A percentile compares a stretch with the other conserved stretches of the same genome.
Conservation (phyloP, 2,329 filamentous ascomycete species). For the Beauveria rudraprayagi region DNA sequence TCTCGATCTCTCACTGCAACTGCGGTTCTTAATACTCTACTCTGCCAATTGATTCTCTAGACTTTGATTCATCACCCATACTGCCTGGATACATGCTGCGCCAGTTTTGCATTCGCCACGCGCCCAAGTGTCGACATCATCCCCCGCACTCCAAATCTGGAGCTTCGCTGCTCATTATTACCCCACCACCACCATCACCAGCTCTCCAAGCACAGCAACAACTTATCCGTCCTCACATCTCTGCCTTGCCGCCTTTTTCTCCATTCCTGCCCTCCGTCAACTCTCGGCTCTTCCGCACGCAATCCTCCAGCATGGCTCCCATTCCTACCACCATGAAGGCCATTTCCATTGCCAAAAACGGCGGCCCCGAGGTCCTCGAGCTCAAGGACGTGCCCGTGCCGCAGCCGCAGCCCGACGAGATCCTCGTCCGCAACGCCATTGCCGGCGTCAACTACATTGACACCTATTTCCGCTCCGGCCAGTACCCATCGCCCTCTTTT, state of each 20-base stretch:
- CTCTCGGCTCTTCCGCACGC: background rate
- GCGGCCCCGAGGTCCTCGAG: conserved; percentile 63
- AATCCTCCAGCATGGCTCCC: conserved; percentile 50
- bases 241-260: background rate
- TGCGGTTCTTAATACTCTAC: background rate
- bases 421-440: conserved; percentile 74
- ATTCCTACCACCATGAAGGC: conserved; percentile 66
- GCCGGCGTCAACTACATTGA: conserved; percentile 86
- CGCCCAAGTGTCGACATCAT: background rate
- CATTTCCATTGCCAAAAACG: conserved; percentile 53
- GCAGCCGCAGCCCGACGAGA: conserved; percentile 49
- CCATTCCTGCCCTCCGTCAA: background rate
- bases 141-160: background rate
- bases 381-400: conserved; percentile 65
- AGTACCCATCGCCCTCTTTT: conserved; percentile 60
- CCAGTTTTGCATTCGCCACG: background rate
- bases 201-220: background rate
- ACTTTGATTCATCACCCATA: background rate
- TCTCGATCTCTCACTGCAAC: background rate
- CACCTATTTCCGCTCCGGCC: conserved; percentile 79
- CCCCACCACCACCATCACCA: background rate
- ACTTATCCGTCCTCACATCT: background rate
- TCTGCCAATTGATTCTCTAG: too few species aligned
- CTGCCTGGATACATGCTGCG: background rate
- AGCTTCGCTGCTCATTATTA: background rate